Percentiles rank a stretch among this genome's conserved stretches.
These are phyloP conservation scores for Euphorbia peplus DNA, from an alignment of 345 rosid genomes.

Conservation along the genomic window DNA sequence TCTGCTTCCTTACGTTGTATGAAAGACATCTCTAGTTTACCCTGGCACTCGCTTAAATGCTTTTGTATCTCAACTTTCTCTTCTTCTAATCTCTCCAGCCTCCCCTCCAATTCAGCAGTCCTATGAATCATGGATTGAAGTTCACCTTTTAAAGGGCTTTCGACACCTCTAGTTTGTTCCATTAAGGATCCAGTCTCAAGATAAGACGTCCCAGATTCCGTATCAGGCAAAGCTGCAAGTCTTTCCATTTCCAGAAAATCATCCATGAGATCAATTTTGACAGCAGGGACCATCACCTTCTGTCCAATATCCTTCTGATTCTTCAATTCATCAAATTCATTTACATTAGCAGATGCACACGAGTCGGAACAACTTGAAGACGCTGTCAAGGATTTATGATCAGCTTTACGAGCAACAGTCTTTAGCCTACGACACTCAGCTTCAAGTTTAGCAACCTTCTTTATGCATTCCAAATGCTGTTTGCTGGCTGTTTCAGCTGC, in stretches of 20 bases:
- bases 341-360: constrained; percentile 47
- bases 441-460: constrained; percentile 87
- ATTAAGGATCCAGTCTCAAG: constrained; percentile 27
- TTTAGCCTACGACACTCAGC: constrained; percentile 82
- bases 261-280: constrained; percentile 76
- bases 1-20: constrained; percentile 45
- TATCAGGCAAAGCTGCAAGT: constrained; percentile 56
- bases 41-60: constrained; percentile 44
- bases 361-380: constrained; percentile 57
- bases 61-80: constrained; percentile 50
- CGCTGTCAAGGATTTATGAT: constrained; percentile 43
- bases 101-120: constrained; percentile 60
- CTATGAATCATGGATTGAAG: constrained; percentile 42
- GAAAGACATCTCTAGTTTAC: constrained; percentile 42
- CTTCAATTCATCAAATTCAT: constrained; percentile 49
- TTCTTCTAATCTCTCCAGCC: constrained; percentile 48
- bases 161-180: constrained; percentile 32
- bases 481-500: constrained; percentile 93
- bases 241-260: constrained; percentile 98
- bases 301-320: constrained; percentile 38
- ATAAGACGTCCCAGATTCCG: constrained; percentile 38
- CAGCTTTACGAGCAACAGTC: constrained; percentile 38
- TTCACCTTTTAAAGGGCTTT: constrained; percentile 41
- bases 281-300: constrained; percentile 35
- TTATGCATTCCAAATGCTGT: constrained; percentile 78